Evolutionary conservation across 2,329 filamentous ascomycete species (phyloP), one percentile per base, ranked within the genome.

Genomic region (Eurotiales sp.): DNA sequence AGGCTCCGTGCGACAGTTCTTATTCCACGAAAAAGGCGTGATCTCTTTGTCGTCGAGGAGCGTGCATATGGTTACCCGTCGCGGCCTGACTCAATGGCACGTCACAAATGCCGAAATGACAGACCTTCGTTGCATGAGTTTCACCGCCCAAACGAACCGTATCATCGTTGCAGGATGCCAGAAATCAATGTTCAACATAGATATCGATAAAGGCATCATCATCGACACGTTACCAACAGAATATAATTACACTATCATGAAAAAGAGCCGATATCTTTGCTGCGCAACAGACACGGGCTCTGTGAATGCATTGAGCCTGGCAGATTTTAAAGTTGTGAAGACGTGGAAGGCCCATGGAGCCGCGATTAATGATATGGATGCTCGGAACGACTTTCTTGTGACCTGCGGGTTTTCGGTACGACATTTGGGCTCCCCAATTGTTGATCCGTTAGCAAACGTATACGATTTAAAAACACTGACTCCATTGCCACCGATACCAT

Each of bases 291-390:
- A 85, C 56, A 85, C 77, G 40, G 93, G 93, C 39, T 82, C 83
- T 15, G 86, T 99, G 43, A 86, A 97, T 69, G 85, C 96, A 25
- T 77, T 99, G 19, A 92, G 96, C 64, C 82, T 91, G 1, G 76
- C 82, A 50, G 88, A 80, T 51, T 88, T 95, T 63, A 80, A 82
- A 37, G 79, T 96, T 4, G 77, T 93, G 59, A 95, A 92, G 66
- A 83, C 83, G 10, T 99, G 93, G 88, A 89, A 89, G 65, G 90
- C 92, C 0, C 93, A 99, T 65, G 86, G 86, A 1, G 88, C 89
- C 8, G 82, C 85, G 46, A 88, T 99, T 66, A 96, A 90, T 68
- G 92, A 97, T 67, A 96, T 99, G 88, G 93, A 99, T 72, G 90
- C 91, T 8, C 88, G 93, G 64, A 89, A 93, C 63, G 92, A 97